Evolutionary conservation across 352 stramenopile species (phyloP).

Genomic region (Elongisporangium anandrum): DNA sequence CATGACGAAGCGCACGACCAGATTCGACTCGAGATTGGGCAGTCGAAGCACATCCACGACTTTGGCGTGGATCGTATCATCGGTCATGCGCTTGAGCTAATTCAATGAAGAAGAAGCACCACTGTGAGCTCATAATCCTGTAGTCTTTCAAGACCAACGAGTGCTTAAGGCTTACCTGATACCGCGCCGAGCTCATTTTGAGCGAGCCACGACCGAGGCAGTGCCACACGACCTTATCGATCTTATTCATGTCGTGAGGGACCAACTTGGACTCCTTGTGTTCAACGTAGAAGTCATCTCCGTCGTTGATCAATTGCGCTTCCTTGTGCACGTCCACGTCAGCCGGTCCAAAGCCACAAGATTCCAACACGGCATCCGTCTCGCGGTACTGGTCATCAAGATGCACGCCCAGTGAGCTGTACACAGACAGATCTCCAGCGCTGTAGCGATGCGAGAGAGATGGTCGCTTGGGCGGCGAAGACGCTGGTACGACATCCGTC

Average conservation of each 20-base stretch:
- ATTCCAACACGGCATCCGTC: constrained; percentile 5
- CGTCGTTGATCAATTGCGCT: constrained; percentile 14
- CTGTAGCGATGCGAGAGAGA: constrained; percentile 11
- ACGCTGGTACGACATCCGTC: constrained; percentile 6
- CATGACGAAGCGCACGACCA: constrained; percentile 37
- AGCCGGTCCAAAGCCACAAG: not conserved
- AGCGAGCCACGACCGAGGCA: not conserved
- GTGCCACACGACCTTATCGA: not conserved
- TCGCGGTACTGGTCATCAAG: constrained; percentile 17
- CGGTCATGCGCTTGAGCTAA: constrained; percentile 1
- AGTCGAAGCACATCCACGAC: constrained; percentile 34
- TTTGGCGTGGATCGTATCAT: constrained; percentile 38
- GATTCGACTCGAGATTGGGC: constrained; percentile 16
- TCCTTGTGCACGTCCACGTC: not conserved
- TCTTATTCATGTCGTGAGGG: constrained; percentile 13
- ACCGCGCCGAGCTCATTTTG: not conserved
- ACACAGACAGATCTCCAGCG: constrained; percentile 14
- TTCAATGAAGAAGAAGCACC: not conserved
- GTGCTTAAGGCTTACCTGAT: not conserved
- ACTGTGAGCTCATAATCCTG: too few species aligned
- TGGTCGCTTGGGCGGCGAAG: constrained; percentile 15
- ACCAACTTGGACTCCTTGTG: constrained; percentile 17
- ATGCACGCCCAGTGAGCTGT: constrained; percentile 12
- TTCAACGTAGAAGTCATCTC: constrained; percentile 22
- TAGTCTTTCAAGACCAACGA: not conserved